Evolutionary conservation across 2,329 filamentous ascomycete genomes (phyloP).

Genomic region (Pseudocercospora macadamiae): DNA sequence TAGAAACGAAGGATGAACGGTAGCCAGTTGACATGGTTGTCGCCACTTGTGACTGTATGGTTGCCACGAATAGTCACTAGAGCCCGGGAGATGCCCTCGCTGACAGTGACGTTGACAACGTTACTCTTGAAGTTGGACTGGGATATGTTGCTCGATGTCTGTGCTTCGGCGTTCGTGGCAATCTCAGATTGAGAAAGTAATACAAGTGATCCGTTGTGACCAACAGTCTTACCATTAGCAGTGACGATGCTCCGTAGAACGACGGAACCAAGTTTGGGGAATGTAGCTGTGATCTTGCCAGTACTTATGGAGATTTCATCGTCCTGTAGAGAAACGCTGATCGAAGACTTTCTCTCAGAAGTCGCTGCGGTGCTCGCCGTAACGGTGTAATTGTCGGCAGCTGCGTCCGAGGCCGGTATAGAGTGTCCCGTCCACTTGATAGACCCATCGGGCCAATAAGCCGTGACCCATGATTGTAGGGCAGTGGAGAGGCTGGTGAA

Average conservation of each 20-base stretch:
- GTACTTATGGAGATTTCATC: slow-evolving; percentile 36
- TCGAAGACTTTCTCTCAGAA: slow-evolving; percentile 26
- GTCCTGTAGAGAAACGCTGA: slow-evolving; percentile 33
- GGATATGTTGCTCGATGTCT: slow-evolving; percentile 42
- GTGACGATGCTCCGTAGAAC: slow-evolving; percentile 38
- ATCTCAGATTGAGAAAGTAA: slow-evolving; percentile 57
- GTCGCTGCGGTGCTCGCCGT: slow-evolving; percentile 32
- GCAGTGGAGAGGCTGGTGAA: slow-evolving; percentile 32
- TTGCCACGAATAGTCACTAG: slow-evolving; percentile 53
- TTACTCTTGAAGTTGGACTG: slow-evolving; percentile 54
- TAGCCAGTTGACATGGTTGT: slow-evolving; percentile 53
- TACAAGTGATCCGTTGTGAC: slow-evolving; percentile 49
- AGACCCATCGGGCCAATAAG: slow-evolving; percentile 63
- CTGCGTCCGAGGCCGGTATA: slow-evolving; percentile 47
- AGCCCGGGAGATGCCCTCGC: slow-evolving; percentile 48
- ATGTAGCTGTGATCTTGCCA: slow-evolving; percentile 39
- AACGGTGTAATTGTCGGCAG: slow-evolving; percentile 51
- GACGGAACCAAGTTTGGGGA: slow-evolving; percentile 38
- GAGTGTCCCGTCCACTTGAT: slow-evolving; percentile 66
- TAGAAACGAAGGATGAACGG: slow-evolving; percentile 62
- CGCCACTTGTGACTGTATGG: slow-evolving; percentile 38
- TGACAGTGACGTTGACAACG: slow-evolving; percentile 56
- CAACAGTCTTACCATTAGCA: slow-evolving; percentile 45
- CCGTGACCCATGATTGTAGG: slow-evolving; percentile 61
- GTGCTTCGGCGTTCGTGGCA: slow-evolving; percentile 43